Conservation (phyloP, 1,284 basidiomycete species). For the Ustilago sp. region DNA sequence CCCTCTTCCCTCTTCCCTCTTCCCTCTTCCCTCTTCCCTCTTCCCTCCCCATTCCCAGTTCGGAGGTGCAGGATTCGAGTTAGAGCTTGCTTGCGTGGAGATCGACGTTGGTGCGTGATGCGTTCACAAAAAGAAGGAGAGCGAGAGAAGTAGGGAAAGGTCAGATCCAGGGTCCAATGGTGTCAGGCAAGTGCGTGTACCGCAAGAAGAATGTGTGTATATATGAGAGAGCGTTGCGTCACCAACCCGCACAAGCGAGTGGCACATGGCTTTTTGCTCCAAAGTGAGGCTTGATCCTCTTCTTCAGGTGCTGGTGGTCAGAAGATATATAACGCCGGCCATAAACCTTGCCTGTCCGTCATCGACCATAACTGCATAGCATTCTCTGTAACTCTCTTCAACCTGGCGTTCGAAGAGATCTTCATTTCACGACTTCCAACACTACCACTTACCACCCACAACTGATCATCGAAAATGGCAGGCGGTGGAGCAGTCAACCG, state of each 20-base stretch:
- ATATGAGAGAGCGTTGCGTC: conserved; percentile 14
- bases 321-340: conserved; percentile 1
- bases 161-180: conserved; percentile 7
- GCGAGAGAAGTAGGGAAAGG: not conserved
- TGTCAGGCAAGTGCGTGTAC: conserved; percentile 1
- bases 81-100: not conserved
- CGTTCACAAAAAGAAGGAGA: not conserved
- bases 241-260: conserved; percentile 1
- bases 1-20: not conserved
- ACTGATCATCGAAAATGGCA: conserved; percentile 27
- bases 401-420: not conserved
- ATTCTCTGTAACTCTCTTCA: not conserved
- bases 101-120: not conserved
- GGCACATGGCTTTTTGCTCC: not conserved
- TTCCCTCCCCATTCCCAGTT: too few relatives aligned
- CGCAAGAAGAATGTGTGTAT: not conserved
- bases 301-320: not conserved
- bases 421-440: not conserved
- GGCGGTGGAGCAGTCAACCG: conserved; percentile 29
- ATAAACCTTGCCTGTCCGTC: not conserved
- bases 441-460: not conserved
- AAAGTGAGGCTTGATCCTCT: not conserved
- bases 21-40: not conserved
- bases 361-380: not conserved
- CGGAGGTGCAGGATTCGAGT: not conserved